Base-by-base conservation (phyloP, 1,139 yeast genomes). In the Eremothecium cymbalariae region DNA sequence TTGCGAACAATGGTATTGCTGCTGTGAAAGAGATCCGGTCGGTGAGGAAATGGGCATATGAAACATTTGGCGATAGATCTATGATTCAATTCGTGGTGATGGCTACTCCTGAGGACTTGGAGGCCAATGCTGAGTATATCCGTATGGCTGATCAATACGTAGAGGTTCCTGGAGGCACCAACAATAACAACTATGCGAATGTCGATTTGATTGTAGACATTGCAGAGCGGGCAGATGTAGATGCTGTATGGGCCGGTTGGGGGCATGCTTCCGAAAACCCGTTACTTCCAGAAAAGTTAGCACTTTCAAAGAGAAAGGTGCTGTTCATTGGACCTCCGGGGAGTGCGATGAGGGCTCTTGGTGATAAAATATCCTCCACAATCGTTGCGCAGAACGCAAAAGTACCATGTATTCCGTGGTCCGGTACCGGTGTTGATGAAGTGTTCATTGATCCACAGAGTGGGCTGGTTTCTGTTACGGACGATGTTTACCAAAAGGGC, bases 231-330 rank as follows among this genome's bases (percentile, higher is more conserved):
- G 80, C 95, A 34, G 75, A 85, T 47, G 97, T 83, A 39, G 95
- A 90, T 59, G 99, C 98, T 17, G 99, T 90, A 41, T 90, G 99
- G 99, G 98, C 99, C 22, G 99, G 99, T 50, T 82, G 97, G 97
- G 99, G 99, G 51, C 98, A 93, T 60, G 99, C 99, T 24, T 84
- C 95, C 16, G 99, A 90, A 65, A 90, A 93, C 64, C 99, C 99
- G 12, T 63, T 70, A 40, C 74, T 90, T 48, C 99, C 99, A 28
- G 98, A 90, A 63, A 77, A 73, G 59, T 70, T 90, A 60, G 96
- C 97, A 14, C 80, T 82, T 19, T 84, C 95, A 12, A 86, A 88
- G 38, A 81, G 85, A 61, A 82, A 72, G 55, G 82, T 90, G 52
- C 71, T 90, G 39, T 90, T 90, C 55, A 90, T 90, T 58, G 98